Evolutionary conservation across 2,329 filamentous ascomycete species (phyloP).

Genomic region (Paramyrothecium sp.): DNA sequence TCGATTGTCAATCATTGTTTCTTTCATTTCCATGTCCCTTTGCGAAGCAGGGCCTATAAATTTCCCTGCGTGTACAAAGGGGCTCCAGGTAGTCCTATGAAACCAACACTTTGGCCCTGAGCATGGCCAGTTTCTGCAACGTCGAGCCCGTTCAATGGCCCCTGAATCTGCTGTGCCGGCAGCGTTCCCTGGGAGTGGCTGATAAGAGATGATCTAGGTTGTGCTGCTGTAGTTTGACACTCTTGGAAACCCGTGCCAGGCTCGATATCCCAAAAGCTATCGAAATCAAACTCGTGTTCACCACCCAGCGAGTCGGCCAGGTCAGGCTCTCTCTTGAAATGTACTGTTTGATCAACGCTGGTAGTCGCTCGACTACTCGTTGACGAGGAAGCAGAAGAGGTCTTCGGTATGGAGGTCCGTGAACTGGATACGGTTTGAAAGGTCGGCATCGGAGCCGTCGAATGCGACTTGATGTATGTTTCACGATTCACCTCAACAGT

Average conservation of each 20-base stretch:
- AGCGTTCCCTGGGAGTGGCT: not conserved
- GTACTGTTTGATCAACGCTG: not conserved
- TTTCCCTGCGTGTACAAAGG: too few relatives aligned
- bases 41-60: too few relatives aligned
- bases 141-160: too few relatives aligned
- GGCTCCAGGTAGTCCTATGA: too few relatives aligned
- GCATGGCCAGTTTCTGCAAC: too few relatives aligned
- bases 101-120: too few relatives aligned
- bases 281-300: conserved; percentile 1
- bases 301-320: not conserved
- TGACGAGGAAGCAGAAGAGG: not conserved
- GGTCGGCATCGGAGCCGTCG: not conserved
- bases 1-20: too few relatives aligned
- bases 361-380: not conserved
- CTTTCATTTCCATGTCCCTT: too few relatives aligned
- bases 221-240: not conserved
- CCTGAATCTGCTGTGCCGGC: too few relatives aligned
- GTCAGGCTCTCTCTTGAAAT: not conserved
- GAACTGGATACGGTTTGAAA: not conserved
- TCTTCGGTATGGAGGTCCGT: not conserved
- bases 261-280: not conserved
- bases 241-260: not conserved
- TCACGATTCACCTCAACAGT: not conserved
- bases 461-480: not conserved
- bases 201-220: not conserved